phyloP scores from a whole-genome alignment of 73 alveolate species.

The Uronychia setigera region DNA sequence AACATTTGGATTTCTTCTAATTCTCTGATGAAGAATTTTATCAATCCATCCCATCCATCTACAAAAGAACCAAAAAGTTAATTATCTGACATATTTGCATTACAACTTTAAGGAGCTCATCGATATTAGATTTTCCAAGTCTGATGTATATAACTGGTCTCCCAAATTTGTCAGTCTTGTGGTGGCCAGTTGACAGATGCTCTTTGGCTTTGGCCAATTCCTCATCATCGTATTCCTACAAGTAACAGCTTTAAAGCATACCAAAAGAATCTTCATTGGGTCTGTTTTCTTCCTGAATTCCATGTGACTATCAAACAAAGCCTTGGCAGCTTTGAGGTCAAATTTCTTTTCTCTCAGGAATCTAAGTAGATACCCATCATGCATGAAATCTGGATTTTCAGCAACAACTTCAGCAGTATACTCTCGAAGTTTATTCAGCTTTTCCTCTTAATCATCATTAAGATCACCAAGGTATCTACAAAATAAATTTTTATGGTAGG shows the following conservation, averaged over 20 bases:
- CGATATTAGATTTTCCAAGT: not conserved
- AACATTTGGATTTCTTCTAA: not conserved
- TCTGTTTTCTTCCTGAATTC: not conserved
- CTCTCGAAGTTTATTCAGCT: not conserved
- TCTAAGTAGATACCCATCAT: not conserved
- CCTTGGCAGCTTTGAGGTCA: not conserved
- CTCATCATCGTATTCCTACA: not conserved
- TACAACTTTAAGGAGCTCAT: not conserved
- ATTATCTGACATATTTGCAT: no score
- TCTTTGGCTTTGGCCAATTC: not conserved
- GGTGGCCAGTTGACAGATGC: not conserved
- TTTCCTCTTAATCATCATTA: not conserved
- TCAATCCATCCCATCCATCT: not conserved
- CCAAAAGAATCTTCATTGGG: not conserved
- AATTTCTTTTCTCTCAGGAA: not conserved
- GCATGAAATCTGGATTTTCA: not conserved
- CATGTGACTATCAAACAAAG: not conserved
- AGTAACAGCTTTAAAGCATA: not conserved
- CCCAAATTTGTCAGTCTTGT: slow-evolving; percentile 3
- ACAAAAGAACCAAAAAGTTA: no score
- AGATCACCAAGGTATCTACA: not conserved
- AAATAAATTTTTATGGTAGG: no score
- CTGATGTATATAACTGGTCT: not conserved
- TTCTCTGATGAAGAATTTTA: not conserved
- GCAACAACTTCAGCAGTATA: not conserved